Percentiles rank a stretch among this genome's conserved stretches.
These are phyloP conservation scores for Emmonsia crescens DNA, from an alignment of 2,329 filamentous ascomycete species.

Conservation along the genomic window DNA sequence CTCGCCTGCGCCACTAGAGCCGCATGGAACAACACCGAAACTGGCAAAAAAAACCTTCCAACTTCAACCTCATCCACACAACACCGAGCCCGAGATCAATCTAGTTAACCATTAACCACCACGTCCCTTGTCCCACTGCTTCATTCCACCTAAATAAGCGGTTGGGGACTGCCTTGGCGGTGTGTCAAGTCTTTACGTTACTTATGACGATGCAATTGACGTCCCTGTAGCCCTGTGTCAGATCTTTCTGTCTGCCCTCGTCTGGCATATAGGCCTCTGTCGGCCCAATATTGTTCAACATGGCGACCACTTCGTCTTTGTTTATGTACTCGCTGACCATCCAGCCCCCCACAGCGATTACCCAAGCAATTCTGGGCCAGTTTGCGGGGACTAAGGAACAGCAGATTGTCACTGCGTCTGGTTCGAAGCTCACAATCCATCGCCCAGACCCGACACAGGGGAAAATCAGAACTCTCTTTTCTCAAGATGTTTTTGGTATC, in stretches of 20 bases:
- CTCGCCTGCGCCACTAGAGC: slow-evolving; percentile 7
- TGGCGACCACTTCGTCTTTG: slow-evolving; percentile 98
- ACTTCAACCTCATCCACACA: slow-evolving; percentile 1
- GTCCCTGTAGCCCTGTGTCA: background rate
- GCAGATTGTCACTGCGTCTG: slow-evolving; percentile 88
- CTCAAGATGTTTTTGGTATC: slow-evolving; percentile 93
- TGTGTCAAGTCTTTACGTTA: background rate
- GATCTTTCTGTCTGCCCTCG: background rate
- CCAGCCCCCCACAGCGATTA: slow-evolving; percentile 79
- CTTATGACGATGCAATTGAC: slow-evolving; percentile 3
- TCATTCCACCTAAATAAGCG: background rate
- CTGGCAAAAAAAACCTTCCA: background rate
- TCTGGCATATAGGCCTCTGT: background rate
- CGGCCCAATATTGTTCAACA: slow-evolving; percentile 36
- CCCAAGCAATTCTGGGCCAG: slow-evolving; percentile 84
- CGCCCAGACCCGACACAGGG: slow-evolving; percentile 76
- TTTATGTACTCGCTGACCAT: slow-evolving; percentile 97
- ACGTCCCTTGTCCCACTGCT: background rate
- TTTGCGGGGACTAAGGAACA: slow-evolving; percentile 95
- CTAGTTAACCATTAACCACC: background rate
- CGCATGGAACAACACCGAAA: slow-evolving; percentile 10
- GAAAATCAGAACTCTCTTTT: slow-evolving; percentile 74
- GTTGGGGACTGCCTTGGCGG: background rate
- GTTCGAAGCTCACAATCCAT: slow-evolving; percentile 77
- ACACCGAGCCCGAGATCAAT: background rate